Evolutionary conservation across 495 filamentous ascomycete genomes (phyloP).

Genomic region (Aspergillus homomorphus): DNA sequence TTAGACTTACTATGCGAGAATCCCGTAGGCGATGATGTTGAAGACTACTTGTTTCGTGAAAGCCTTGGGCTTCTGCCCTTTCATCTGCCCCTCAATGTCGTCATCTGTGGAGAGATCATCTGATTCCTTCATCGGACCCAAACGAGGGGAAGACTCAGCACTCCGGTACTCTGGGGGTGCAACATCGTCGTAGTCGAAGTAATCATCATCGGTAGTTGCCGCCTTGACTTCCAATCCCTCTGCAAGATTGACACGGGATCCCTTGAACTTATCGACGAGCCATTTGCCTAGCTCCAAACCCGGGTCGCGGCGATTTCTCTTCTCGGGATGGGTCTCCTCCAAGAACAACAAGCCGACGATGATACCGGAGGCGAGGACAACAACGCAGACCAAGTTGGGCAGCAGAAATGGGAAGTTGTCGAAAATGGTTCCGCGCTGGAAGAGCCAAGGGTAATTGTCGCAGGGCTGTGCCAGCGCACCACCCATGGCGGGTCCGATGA

Average conservation of each 20-base stretch:
- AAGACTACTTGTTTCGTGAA: slow-evolving; percentile 81
- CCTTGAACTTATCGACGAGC: slow-evolving; percentile 54
- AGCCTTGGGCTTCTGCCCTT: slow-evolving; percentile 39
- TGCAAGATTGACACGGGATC: slow-evolving; percentile 38
- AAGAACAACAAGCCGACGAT: slow-evolving; percentile 83
- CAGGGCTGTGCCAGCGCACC: slow-evolving; percentile 86
- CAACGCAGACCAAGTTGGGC: slow-evolving; percentile 87
- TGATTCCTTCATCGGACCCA: slow-evolving; percentile 39
- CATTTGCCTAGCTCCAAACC: slow-evolving; percentile 75
- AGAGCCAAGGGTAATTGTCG: slow-evolving; percentile 72
- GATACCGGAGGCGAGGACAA: slow-evolving; percentile 73
- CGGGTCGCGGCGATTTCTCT: slow-evolving; percentile 69
- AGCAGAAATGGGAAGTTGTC: slow-evolving; percentile 87
- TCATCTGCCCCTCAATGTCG: slow-evolving; percentile 46
- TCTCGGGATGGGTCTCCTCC: slow-evolving; percentile 90
- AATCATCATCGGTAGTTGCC: slow-evolving; percentile 42
- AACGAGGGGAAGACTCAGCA: slow-evolving; percentile 61
- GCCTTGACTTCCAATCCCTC: slow-evolving; percentile 31
- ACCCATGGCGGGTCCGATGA: slow-evolving; percentile 86
- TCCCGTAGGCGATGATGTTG: slow-evolving; percentile 84
- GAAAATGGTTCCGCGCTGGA: slow-evolving; percentile 70
- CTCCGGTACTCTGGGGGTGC: slow-evolving; percentile 63
- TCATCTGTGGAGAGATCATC: slow-evolving; percentile 27
- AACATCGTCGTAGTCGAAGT: slow-evolving; percentile 55
- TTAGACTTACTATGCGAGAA: slow-evolving; percentile 86